Evolutionary conservation across 257 asterid species (phyloP).

Genomic region (Prunella vulgaris): DNA sequence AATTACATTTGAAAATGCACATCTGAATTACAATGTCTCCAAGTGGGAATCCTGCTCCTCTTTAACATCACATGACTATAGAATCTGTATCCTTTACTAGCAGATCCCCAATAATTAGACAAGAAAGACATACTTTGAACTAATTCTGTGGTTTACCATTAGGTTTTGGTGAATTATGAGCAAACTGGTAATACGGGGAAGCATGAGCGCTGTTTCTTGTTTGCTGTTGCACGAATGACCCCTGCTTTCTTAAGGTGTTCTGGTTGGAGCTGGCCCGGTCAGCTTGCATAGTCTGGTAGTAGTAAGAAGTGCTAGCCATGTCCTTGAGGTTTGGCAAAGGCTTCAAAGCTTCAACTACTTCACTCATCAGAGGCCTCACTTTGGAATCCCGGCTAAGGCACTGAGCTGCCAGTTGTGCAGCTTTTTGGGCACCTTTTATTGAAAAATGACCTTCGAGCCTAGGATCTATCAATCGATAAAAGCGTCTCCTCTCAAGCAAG

Average conservation of each 20-base stretch:
- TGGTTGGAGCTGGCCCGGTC: constrained; percentile 65
- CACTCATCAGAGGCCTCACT: constrained; percentile 83
- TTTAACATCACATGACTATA: constrained; percentile 8
- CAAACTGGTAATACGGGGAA: constrained; percentile 69
- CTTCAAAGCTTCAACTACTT: constrained; percentile 77
- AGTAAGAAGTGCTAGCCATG: constrained; percentile 90
- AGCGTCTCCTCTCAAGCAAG: constrained; percentile 68
- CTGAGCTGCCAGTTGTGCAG: constrained; percentile 84
- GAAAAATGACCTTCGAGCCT: constrained; percentile 94
- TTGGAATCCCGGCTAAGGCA: constrained; percentile 87
- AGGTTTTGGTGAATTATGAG: constrained; percentile 73
- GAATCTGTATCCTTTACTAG: constrained; percentile 29
- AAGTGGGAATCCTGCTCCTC: constrained; percentile 17
- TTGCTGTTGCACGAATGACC: constrained; percentile 58
- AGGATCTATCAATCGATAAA: constrained; percentile 83
- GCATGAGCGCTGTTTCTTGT: constrained; percentile 66
- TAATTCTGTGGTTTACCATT: constrained; percentile 46
- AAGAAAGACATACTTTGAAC: constrained; percentile 4
- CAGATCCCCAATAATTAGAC: not conserved
- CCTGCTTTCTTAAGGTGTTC: constrained; percentile 40
- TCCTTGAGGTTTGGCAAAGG: constrained; percentile 88
- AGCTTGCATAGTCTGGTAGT: constrained; percentile 70
- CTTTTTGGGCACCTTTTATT: constrained; percentile 88
- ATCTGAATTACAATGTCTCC: constrained; percentile 33
- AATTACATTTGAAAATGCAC: constrained; percentile 22